Conservation (phyloP, 306 rosid genomes). For the Leucaena leucocephala region DNA sequence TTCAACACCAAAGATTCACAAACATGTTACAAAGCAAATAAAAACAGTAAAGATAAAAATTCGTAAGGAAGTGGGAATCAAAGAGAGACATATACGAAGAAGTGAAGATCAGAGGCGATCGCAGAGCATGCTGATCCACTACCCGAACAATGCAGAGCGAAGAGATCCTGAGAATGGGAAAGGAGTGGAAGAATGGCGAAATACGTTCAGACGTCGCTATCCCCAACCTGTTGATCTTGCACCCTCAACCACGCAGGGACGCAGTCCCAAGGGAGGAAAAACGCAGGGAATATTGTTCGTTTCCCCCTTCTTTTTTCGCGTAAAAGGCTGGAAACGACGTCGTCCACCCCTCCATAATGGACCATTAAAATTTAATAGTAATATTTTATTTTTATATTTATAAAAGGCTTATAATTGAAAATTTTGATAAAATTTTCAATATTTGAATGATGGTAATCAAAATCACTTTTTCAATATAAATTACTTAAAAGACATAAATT, state of each 20-base stretch:
- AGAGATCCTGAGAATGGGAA: not conserved
- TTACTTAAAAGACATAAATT: no score
- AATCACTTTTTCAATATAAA: no score
- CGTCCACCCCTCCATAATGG: no score
- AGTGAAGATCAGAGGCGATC: not conserved
- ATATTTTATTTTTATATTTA: no score
- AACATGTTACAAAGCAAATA: not conserved
- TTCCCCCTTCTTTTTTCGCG: no score
- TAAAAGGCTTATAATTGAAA: no score
- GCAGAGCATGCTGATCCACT: not conserved
- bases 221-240: not conserved
- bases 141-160: conserved; percentile 1
- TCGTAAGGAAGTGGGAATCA: not conserved
- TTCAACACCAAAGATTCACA: not conserved
- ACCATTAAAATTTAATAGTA: no score
- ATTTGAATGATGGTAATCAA: no score
- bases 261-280: no score
- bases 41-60: not conserved
- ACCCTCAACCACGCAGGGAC: not conserved
- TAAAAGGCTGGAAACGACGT: no score
- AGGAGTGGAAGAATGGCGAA: not conserved
- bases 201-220: not conserved
- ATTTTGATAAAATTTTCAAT: no score
- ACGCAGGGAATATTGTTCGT: no score
- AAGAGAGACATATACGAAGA: not conserved